Evolutionary conservation across 495 filamentous ascomycete species (phyloP).

Genomic region (Penicillium chermesinum): DNA sequence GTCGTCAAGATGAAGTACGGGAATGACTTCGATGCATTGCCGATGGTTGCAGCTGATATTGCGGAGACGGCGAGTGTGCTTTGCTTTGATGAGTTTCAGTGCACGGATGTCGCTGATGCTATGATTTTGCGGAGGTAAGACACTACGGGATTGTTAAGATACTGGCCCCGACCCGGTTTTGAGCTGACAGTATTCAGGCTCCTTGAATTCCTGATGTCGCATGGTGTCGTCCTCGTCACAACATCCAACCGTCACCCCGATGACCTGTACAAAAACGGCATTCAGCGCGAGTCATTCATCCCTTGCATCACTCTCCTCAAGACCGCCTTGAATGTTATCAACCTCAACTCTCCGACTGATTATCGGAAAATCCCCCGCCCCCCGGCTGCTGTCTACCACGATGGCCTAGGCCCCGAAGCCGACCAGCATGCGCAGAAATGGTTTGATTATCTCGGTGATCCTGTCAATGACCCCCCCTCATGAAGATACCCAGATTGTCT

Average conservation of each 20-base stretch:
- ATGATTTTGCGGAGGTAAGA: conserved; percentile 82
- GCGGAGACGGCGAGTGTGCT: conserved; percentile 79
- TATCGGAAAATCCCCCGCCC: conserved; percentile 96
- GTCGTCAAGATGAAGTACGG: conserved; percentile 83
- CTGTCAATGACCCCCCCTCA: conserved; percentile 71
- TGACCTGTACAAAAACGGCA: conserved; percentile 96
- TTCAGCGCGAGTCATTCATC: conserved; percentile 91
- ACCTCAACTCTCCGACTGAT: conserved; percentile 90
- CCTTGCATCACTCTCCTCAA: conserved; percentile 93
- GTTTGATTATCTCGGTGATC: conserved; percentile 90
- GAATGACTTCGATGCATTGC: conserved; percentile 84
- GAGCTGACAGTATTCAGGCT: conserved; percentile 45
- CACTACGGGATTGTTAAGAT: neutral
- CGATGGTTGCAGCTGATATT: conserved; percentile 89
- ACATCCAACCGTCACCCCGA: conserved; percentile 96
- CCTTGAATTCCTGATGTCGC: conserved; percentile 84
- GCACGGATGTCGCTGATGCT: conserved; percentile 96
- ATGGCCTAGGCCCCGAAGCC: conserved; percentile 76
- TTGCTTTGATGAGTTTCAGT: conserved; percentile 99
- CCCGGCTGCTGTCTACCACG: conserved; percentile 85
- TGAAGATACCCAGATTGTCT: conserved; percentile 73
- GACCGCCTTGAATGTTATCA: conserved; percentile 75
- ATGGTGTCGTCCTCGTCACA: conserved; percentile 93
- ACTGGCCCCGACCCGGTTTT: neutral
- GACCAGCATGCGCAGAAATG: conserved; percentile 80